Base-by-base conservation (phyloP, 164 flowering plant species). In the Platanus orientalis region DNA sequence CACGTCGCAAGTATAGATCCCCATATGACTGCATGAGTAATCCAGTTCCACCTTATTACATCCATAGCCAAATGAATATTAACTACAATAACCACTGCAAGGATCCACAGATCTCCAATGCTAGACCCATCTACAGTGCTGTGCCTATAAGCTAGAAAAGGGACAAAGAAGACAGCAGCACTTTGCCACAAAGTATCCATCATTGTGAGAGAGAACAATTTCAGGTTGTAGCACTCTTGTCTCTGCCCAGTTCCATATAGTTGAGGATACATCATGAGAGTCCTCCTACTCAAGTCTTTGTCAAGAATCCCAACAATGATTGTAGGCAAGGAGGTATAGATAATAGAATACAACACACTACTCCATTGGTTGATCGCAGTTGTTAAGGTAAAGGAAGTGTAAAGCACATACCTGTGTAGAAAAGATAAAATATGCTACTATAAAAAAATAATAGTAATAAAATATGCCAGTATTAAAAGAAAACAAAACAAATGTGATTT, bases 161-260 rank as follows among this genome's bases (percentile, higher is more conserved):
- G 90, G 54, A 84, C 57, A 64, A 83, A 92, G 78, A 92, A 92
- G 67, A 78, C 52, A 27, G 73, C 97, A 24, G 67, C 67, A 64
- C 97, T 95, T 72, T 95, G 97, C 97, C 97, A 95, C 58, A 92
- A n/a, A 1, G 96, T 92, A 72, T 95, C 99, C 6, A 72, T n/a
- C 86, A 95, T 90, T 58, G 91, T 95, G 25, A 85, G 12, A 85
- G 87, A 86, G 73, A 95, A 95, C 49, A 95, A 67, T 51, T 65
- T 84, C 17, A 68, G 29, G 64, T 83, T 87, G 80, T 89, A 95
- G 70, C 79, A 42, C 64, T 92, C 99, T 49, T 78, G 67, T 64
- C 92, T 83, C 24, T 88, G 97, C 25, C 99, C 99, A 42, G 92
- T 75, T 44, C 89, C 90, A 70, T 95, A 95, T 14, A 95, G 92